Evolutionary conservation across 805 yeast genomes (phyloP).

Genomic region (Wickerhamiella nectarea): DNA sequence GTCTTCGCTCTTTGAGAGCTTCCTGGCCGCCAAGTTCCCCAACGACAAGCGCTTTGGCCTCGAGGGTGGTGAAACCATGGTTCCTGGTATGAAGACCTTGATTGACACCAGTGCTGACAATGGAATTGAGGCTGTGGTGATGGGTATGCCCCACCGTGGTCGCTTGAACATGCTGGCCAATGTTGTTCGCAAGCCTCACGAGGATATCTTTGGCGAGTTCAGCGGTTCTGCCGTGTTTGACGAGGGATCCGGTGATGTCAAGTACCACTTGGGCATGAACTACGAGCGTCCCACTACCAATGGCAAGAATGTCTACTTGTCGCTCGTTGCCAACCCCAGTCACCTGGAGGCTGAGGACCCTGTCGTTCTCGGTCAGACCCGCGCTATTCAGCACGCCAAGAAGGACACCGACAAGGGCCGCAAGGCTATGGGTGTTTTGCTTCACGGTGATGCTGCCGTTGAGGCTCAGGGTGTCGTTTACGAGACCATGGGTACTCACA

Average conservation of each 20-base stretch:
- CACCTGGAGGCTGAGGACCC: slow-evolving; percentile 99
- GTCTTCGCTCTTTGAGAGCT: slow-evolving; percentile 88
- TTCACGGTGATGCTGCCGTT: slow-evolving; percentile 99
- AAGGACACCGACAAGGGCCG: slow-evolving; percentile 59
- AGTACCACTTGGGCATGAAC: slow-evolving; percentile 98
- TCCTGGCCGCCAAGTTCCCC: slow-evolving; percentile 90
- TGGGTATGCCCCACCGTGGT: slow-evolving; percentile 99
- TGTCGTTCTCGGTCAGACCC: slow-evolving; percentile 92
- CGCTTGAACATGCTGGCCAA: slow-evolving; percentile 94
- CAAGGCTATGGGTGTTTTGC: slow-evolving; percentile 81
- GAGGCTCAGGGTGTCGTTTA: slow-evolving; percentile 98
- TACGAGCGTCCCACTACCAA: slow-evolving; percentile 98
- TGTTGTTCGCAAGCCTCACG: slow-evolving; percentile 97
- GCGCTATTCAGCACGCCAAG: slow-evolving; percentile 89
- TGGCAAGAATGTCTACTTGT: slow-evolving; percentile 88
- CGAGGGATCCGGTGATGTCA: slow-evolving; percentile 98
- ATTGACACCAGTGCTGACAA: slow-evolving; percentile 75
- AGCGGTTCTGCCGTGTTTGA: slow-evolving; percentile 80
- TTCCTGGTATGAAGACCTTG: slow-evolving; percentile 92
- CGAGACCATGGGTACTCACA: slow-evolving; percentile 92
- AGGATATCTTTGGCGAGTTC: slow-evolving; percentile 92
- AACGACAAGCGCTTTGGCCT: slow-evolving; percentile 97
- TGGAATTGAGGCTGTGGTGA: slow-evolving; percentile 91
- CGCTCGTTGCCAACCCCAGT: slow-evolving; percentile 96
- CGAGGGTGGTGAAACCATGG: slow-evolving; percentile 94